These are phyloP conservation scores for Poa pratensis DNA, from an alignment of 176 grass and related monocot genomes.

Conservation along the genomic window DNA sequence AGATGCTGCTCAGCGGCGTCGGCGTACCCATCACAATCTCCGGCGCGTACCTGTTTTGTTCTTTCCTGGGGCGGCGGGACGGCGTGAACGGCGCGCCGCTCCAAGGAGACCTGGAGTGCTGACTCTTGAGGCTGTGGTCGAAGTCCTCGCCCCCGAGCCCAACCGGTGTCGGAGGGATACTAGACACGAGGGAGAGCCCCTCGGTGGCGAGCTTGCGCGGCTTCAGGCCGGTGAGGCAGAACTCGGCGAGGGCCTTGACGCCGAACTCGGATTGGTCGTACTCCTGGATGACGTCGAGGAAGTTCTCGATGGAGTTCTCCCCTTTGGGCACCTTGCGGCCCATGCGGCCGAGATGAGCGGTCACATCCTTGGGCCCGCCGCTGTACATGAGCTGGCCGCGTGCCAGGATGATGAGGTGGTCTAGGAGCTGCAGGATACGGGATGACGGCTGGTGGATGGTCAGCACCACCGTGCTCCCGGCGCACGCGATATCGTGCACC, in stretches of 20 bases:
- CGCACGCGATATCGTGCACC: constrained; percentile 73
- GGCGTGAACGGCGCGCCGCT: constrained; percentile 56
- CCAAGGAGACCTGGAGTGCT: constrained; percentile 61
- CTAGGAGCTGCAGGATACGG: constrained; percentile 61
- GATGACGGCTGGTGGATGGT: constrained; percentile 80
- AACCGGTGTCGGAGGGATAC: constrained; percentile 28
- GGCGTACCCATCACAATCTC: constrained; percentile 67
- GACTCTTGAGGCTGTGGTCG: constrained; percentile 64
- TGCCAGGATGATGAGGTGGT: constrained; percentile 69
- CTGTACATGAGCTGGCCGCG: constrained; percentile 73
- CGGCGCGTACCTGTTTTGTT: constrained; percentile 37
- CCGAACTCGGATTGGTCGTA: constrained; percentile 65
- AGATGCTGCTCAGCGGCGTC: constrained; percentile 65
- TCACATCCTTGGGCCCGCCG: constrained; percentile 52
- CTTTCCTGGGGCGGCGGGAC: constrained; percentile 45
- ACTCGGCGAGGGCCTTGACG: constrained; percentile 56
- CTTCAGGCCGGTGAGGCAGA: constrained; percentile 73
- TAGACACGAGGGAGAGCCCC: constrained; percentile 50
- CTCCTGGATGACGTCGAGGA: constrained; percentile 73
- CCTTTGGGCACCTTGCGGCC: constrained; percentile 59
- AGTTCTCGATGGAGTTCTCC: constrained; percentile 66
- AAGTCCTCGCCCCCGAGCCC: constrained; percentile 41
- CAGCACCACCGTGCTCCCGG: constrained; percentile 67
- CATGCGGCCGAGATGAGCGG: constrained; percentile 59
- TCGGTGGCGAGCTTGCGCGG: constrained; percentile 54